These are phyloP conservation scores for Prunus armeniaca DNA, from an alignment of 306 rosid species.

Conservation along the genomic window DNA sequence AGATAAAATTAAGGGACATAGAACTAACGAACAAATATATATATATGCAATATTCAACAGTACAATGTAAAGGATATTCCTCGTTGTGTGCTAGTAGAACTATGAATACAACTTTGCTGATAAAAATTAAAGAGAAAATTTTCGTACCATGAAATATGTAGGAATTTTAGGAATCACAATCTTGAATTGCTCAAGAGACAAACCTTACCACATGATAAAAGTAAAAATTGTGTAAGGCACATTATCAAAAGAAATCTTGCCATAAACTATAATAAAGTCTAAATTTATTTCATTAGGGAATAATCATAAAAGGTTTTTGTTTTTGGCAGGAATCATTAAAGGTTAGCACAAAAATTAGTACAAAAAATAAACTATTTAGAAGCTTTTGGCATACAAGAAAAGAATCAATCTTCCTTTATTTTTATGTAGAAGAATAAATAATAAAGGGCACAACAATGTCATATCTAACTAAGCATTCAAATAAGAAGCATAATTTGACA, in stretches of 20 bases:
- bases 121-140: too few species aligned
- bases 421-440: not conserved
- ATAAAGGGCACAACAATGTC: not conserved
- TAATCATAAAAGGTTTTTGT: not conserved
- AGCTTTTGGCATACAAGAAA: not conserved
- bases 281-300: not conserved
- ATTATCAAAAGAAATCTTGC: not conserved
- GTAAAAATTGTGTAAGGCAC: not conserved
- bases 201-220: conserved; percentile 24
- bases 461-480: not conserved
- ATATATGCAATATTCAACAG: too few species aligned
- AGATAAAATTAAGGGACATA: too few species aligned
- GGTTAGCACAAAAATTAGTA: not conserved
- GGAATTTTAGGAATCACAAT: too few species aligned
- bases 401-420: not conserved
- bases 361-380: not conserved
- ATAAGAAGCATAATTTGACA: not conserved
- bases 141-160: too few species aligned
- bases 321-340: not conserved
- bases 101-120: too few species aligned
- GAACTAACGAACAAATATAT: too few species aligned
- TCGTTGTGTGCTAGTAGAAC: too few species aligned
- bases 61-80: too few species aligned
- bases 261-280: not conserved
- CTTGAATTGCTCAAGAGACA: too few species aligned